These are phyloP conservation scores for Glaciozyma martinii DNA, from an alignment of 768 basidiomycete species.

Conservation along the genomic window DNA sequence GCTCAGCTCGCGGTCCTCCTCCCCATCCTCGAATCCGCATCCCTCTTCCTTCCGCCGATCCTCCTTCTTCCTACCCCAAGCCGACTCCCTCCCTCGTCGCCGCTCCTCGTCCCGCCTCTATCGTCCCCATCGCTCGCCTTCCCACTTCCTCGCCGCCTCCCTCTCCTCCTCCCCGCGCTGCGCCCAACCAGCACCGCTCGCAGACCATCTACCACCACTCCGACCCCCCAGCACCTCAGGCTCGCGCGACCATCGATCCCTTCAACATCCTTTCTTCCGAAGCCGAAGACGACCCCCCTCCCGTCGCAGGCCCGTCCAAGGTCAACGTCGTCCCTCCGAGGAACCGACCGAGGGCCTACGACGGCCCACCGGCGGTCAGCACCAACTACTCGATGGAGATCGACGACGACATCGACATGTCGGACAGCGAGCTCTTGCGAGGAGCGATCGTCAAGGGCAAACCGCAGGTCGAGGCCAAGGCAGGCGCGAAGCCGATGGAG, in stretches of 20 bases:
- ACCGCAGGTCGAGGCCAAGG: neutral
- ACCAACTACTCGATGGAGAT: constrained; percentile 6
- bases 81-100: neutral
- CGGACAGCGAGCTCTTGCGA: constrained; percentile 18
- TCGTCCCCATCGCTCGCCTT: neutral
- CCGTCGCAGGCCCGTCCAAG: neutral
- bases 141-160: neutral
- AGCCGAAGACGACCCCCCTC: neutral
- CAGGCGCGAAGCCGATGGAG: neutral
- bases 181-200: too few species aligned
- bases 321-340: neutral
- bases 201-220: neutral
- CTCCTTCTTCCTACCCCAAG: neutral
- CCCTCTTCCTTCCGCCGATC: neutral
- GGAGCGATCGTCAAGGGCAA: constrained; percentile 12
- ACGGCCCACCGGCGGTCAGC: neutral
- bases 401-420: constrained; percentile 7
- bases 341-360: too few species aligned
- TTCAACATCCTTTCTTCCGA: neutral
- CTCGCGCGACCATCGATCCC: neutral
- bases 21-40: neutral
- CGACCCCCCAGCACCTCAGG: neutral
- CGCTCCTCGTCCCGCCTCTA: too few species aligned
- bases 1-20: neutral
- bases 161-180: too few species aligned